Percentiles rank a stretch among this genome's conserved stretches.
Conservation (phyloP, 2,329 filamentous ascomycete species). For the Ophiostoma piceae region DNA sequence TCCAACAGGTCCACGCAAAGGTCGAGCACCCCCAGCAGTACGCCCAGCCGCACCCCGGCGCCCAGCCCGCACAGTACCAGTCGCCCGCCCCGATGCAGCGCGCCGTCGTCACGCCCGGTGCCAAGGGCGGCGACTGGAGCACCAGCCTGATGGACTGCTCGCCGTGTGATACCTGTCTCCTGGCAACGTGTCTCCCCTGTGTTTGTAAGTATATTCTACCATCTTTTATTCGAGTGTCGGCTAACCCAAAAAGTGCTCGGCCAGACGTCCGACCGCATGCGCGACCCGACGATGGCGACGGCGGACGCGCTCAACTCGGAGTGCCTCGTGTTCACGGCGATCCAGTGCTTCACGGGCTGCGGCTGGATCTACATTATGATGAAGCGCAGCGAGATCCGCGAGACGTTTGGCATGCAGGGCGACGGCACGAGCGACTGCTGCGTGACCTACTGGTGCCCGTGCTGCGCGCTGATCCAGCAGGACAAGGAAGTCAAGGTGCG, state of each 20-base stretch:
- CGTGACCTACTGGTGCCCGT: conserved; percentile 50
- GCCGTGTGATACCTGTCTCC: conserved; percentile 38
- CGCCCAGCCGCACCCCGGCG: conserved; percentile 9
- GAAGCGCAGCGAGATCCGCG: conserved; percentile 50
- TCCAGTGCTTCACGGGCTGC: conserved; percentile 39
- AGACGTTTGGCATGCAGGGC: conserved; percentile 50
- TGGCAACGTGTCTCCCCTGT: conserved; percentile 41
- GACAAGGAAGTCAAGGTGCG: conserved; percentile 48
- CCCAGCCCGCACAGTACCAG: conserved; percentile 21
- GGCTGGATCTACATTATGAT: conserved; percentile 47
- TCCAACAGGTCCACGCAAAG: background rate
- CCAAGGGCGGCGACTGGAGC: conserved; percentile 35
- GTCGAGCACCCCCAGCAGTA: background rate
- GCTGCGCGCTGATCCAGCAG: conserved; percentile 54
- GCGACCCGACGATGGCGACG: conserved; percentile 40
- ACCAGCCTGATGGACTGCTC: conserved; percentile 39
- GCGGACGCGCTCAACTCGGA: conserved; percentile 41
- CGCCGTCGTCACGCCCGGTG: conserved; percentile 17
- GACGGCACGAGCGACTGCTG: conserved; percentile 45
- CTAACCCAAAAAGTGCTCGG: conserved; percentile 31
- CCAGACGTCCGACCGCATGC: conserved; percentile 42
- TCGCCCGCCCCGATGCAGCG: conserved; percentile 23
- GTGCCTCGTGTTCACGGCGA: conserved; percentile 39
- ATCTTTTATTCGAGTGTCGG: too few relatives aligned
- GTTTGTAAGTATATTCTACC: conserved; percentile 35